These are phyloP conservation scores for Cercospora sojina DNA, from an alignment of 2,329 filamentous ascomycete species.

Conservation along the genomic window DNA sequence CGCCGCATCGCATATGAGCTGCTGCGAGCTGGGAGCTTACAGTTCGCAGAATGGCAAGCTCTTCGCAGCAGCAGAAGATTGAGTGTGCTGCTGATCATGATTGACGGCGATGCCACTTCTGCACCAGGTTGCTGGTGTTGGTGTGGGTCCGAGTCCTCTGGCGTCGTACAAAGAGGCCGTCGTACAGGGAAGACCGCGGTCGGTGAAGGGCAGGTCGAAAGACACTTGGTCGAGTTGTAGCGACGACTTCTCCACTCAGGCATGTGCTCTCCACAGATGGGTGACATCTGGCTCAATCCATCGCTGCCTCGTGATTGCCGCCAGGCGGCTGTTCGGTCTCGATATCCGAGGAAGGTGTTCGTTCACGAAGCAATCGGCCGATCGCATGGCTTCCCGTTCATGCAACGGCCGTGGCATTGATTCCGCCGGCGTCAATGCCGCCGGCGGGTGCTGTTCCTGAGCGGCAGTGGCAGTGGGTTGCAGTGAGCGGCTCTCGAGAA, in stretches of 20 bases:
- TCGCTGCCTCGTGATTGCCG: background rate
- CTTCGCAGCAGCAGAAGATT: background rate
- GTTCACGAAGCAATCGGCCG: slow-evolving; percentile 8
- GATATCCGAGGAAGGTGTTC: background rate
- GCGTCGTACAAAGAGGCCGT: slow-evolving; percentile 10
- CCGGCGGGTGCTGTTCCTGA: background rate
- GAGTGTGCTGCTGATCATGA: slow-evolving; percentile 17
- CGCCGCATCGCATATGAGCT: background rate
- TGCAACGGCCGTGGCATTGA: background rate
- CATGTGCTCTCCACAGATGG: slow-evolving; percentile 15
- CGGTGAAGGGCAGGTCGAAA: background rate
- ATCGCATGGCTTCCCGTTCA: slow-evolving; percentile 10
- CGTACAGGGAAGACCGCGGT: slow-evolving; percentile 24
- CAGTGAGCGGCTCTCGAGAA: background rate
- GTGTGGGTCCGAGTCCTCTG: slow-evolving; percentile 16
- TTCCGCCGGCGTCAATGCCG: background rate
- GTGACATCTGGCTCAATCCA: slow-evolving; percentile 10
- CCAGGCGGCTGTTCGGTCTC: background rate
- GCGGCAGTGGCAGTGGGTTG: background rate
- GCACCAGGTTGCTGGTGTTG: slow-evolving; percentile 25
- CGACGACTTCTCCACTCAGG: slow-evolving; percentile 24
- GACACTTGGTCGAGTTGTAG: slow-evolving; percentile 21
- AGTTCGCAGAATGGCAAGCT: background rate
- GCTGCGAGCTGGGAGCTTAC: background rate
- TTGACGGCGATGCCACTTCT: slow-evolving; percentile 18